Evolutionary conservation across 2,329 filamentous ascomycete species (phyloP).

Genomic region (Cercospora canescens): DNA sequence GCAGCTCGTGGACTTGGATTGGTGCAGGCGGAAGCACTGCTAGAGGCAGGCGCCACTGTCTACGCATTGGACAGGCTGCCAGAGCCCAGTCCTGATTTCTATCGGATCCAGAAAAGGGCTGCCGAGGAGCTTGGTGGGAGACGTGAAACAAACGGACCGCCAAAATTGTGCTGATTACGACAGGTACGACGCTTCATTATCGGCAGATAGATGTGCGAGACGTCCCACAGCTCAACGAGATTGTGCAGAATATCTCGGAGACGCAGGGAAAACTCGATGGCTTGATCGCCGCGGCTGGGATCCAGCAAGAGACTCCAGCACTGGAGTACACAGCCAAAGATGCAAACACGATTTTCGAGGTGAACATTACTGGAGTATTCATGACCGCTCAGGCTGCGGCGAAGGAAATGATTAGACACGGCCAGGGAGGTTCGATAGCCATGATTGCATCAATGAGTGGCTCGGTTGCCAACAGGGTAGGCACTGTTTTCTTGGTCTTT

Average conservation of each 20-base stretch:
- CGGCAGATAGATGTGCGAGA: constrained; percentile 79
- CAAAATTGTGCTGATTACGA: background rate
- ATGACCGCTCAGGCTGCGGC: constrained; percentile 65
- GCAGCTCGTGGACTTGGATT: constrained; percentile 68
- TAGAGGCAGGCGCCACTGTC: constrained; percentile 73
- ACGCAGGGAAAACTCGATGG: constrained; percentile 75
- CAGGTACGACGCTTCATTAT: constrained; percentile 65
- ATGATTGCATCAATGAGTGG: constrained; percentile 66
- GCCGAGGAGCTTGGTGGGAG: constrained; percentile 57
- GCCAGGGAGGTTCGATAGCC: constrained; percentile 60
- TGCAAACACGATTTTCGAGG: constrained; percentile 62
- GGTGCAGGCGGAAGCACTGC: constrained; percentile 69
- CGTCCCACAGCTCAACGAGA: constrained; percentile 63
- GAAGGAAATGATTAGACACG: constrained; percentile 63
- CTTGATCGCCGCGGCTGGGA: constrained; percentile 71
- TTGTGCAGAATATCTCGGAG: constrained; percentile 68
- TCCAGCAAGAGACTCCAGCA: constrained; percentile 81
- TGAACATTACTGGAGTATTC: constrained; percentile 59
- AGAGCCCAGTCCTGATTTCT: constrained; percentile 63
- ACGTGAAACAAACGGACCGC: background rate
- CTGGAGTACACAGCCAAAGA: constrained; percentile 71
- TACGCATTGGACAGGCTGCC: constrained; percentile 66
- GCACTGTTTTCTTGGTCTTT: constrained; percentile 23
- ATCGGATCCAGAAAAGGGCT: constrained; percentile 63
- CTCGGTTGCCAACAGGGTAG: constrained; percentile 62